These are phyloP conservation scores for Wickerhamiella infanticola DNA, from an alignment of 1,139 yeast genomes.

Conservation along the genomic window DNA sequence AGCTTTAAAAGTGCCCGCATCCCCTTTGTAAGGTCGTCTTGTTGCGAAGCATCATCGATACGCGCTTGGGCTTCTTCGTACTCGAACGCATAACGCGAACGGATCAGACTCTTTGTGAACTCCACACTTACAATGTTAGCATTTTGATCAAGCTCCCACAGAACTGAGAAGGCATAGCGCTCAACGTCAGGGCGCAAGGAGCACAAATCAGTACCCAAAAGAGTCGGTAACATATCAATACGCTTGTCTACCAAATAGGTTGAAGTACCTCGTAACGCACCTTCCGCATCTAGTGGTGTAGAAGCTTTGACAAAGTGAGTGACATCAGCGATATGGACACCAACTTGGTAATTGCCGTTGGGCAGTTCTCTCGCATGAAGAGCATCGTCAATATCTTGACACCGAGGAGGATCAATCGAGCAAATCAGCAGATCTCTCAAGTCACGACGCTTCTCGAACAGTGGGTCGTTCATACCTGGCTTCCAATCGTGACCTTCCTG, in stretches of 20 bases:
- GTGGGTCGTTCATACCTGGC: conserved; percentile 35
- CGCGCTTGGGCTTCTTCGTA: conserved; percentile 87
- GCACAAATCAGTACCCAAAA: conserved; percentile 90
- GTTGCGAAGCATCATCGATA: conserved; percentile 64
- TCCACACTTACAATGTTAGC: conserved; percentile 75
- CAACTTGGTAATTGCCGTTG: conserved; percentile 91
- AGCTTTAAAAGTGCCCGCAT: conserved; percentile 68
- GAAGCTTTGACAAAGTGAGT: conserved; percentile 91
- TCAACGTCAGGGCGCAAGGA: conserved; percentile 92
- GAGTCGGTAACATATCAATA: conserved; percentile 95
- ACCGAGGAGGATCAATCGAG: conserved; percentile 93
- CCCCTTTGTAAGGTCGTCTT: conserved; percentile 75
- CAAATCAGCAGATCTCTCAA: conserved; percentile 80
- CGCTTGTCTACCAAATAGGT: conserved; percentile 97
- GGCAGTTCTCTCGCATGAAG: conserved; percentile 72
- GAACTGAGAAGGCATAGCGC: conserved; percentile 85
- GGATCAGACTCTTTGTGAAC: conserved; percentile 77
- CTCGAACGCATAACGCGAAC: conserved; percentile 87
- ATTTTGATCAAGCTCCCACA: conserved; percentile 84
- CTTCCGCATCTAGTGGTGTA: conserved; percentile 87
- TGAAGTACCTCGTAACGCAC: conserved; percentile 94
- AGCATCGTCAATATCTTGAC: conserved; percentile 99
- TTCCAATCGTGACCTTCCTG: conserved; percentile 86
- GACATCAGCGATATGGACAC: conserved; percentile 98
- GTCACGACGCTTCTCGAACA: conserved; percentile 43